Percentiles rank a stretch among this genome's conserved stretches.
phyloP scores from a whole-genome alignment of 2,329 filamentous ascomycete species.

The Colletotrichum tropicale region DNA sequence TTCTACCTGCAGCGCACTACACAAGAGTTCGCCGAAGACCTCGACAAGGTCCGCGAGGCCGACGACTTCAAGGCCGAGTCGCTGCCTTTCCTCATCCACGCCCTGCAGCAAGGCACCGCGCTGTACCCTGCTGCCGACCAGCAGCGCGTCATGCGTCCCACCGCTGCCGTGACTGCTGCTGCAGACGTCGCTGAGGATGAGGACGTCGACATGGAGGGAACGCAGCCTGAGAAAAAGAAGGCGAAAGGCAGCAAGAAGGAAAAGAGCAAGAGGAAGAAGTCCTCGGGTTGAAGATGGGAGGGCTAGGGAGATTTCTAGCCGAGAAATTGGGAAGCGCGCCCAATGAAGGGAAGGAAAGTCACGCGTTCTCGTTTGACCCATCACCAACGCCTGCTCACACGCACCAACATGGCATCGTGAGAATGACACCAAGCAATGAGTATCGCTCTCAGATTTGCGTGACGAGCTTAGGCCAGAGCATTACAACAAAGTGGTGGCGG shows the following conservation, averaged over 20 bases:
- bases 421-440: not conserved
- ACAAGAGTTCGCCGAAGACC: conserved; percentile 74
- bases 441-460: not conserved
- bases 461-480: not conserved
- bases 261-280: conserved; percentile 3
- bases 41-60: conserved; percentile 71
- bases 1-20: conserved; percentile 75
- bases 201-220: not conserved
- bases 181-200: not conserved
- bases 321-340: not conserved
- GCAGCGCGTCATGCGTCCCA: conserved; percentile 21
- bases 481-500: not conserved
- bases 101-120: conserved; percentile 69
- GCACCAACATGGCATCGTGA: not conserved
- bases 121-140: conserved; percentile 61
- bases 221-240: not conserved
- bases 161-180: not conserved
- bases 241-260: not conserved
- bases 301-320: not conserved
- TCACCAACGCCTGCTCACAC: not conserved
- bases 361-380: not conserved
- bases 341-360: not conserved
- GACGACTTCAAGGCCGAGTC: conserved; percentile 73
- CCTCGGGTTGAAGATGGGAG: not conserved
- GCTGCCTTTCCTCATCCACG: conserved; percentile 68